Conservation (phyloP, 352 stramenopile species). For the Globisporangium perplexum region DNA sequence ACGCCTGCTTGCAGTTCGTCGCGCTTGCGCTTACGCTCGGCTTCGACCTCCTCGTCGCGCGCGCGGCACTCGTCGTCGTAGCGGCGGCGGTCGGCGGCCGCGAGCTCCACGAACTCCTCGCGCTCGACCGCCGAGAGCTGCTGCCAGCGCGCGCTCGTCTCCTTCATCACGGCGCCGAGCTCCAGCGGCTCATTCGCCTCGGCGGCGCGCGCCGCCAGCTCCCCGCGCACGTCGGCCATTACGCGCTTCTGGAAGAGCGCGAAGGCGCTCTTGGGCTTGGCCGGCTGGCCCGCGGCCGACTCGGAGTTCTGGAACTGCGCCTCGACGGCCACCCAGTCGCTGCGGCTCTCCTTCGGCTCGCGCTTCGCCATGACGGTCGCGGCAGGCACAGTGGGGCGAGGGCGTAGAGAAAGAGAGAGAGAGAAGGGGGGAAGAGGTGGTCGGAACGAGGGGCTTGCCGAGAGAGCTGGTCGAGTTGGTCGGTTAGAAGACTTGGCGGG, state of each 20-base stretch:
- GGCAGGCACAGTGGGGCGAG: too few species aligned
- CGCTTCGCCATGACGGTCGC: constrained; percentile 23
- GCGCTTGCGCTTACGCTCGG: constrained; percentile 63
- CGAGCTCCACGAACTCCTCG: constrained; percentile 66
- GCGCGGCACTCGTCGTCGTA: constrained; percentile 73
- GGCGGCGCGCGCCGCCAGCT: constrained; percentile 34
- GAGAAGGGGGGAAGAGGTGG: background rate
- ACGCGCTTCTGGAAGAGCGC: constrained; percentile 71
- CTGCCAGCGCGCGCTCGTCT: constrained; percentile 75
- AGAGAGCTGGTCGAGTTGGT: too few species aligned
- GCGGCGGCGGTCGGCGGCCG: constrained; percentile 45
- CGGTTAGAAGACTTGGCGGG: too few species aligned
- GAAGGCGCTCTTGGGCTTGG: constrained; percentile 75
- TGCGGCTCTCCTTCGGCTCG: constrained; percentile 58
- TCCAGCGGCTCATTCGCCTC: constrained; percentile 52
- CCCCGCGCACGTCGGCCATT: constrained; percentile 59
- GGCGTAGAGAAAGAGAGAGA: background rate
- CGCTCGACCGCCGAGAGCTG: constrained; percentile 54
- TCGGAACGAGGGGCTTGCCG: too few species aligned
- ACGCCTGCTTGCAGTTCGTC: constrained; percentile 63
- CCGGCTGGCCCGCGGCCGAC: constrained; percentile 24
- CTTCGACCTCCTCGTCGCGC: constrained; percentile 70
- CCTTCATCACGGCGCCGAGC: constrained; percentile 57
- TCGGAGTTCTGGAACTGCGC: constrained; percentile 61
- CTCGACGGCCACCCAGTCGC: constrained; percentile 75